Evolutionary conservation across 768 basidiomycete species (phyloP).

Genomic region (Porphyrellus cyaneotinctus): DNA sequence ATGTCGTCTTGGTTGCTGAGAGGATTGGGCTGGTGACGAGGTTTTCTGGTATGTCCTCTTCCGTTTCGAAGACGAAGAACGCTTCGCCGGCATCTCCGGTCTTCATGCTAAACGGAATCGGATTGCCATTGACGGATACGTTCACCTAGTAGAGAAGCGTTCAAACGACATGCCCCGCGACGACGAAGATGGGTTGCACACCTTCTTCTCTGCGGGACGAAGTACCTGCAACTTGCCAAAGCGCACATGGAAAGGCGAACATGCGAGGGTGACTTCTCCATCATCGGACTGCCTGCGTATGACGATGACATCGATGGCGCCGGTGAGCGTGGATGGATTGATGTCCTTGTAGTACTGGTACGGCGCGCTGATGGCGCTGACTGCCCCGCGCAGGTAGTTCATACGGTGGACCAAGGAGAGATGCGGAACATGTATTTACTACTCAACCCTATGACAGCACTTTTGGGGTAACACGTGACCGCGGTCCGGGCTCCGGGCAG

Average conservation of each 20-base stretch:
- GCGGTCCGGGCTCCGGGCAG: neutral
- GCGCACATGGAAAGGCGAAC: constrained; percentile 95
- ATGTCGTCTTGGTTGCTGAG: constrained; percentile 45
- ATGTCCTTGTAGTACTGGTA: constrained; percentile 92
- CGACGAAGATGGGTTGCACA: constrained; percentile 26
- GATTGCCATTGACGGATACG: constrained; percentile 79
- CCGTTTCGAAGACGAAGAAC: constrained; percentile 97
- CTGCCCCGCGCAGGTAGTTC: constrained; percentile 87
- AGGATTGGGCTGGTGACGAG: constrained; percentile 92
- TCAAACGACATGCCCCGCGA: neutral
- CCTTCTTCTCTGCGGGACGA: constrained; percentile 90
- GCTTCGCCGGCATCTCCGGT: constrained; percentile 98
- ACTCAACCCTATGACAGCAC: constrained; percentile 11
- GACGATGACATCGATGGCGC: constrained; percentile 98
- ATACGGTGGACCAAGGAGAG: constrained; percentile 35
- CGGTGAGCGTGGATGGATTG: constrained; percentile 94
- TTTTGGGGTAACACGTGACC: constrained; percentile 24
- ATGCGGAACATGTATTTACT: neutral
- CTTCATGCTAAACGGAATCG: constrained; percentile 95
- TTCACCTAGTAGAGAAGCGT: constrained; percentile 60
- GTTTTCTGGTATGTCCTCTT: constrained; percentile 88
- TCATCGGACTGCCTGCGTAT: constrained; percentile 67
- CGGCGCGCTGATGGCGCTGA: constrained; percentile 79
- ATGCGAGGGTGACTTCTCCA: constrained; percentile 68
- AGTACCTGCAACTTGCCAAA: constrained; percentile 98